A percentile compares a stretch with the other conserved stretches of the same genome.
phyloP scores from a whole-genome alignment of 768 basidiomycete genomes.

The Baorangia bicolor region DNA sequence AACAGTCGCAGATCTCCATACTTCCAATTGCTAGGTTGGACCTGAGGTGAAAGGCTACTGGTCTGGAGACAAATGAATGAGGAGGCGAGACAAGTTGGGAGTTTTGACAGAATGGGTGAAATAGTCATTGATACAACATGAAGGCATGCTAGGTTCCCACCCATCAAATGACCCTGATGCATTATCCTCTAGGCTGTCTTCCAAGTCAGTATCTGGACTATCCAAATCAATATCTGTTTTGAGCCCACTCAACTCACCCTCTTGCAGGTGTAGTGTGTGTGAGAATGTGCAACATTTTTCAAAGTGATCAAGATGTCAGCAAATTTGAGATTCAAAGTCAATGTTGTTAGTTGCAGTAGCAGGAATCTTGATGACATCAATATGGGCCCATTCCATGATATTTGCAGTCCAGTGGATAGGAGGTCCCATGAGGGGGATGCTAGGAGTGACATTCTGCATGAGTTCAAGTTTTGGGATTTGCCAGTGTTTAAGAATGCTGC shows the following conservation, averaged over 20 bases:
- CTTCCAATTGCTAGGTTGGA: slow-evolving; percentile 9
- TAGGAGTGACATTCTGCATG: slow-evolving; percentile 33
- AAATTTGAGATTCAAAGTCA: slow-evolving; percentile 37
- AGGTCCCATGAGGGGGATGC: slow-evolving; percentile 30
- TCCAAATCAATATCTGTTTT: too few species aligned
- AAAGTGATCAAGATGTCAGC: slow-evolving; percentile 26
- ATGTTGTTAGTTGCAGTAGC: slow-evolving; percentile 28
- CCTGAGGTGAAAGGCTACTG: slow-evolving; percentile 26
- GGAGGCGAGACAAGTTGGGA: background rate
- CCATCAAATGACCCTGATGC: too few species aligned
- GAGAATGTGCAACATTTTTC: slow-evolving; percentile 32
- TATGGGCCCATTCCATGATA: slow-evolving; percentile 36
- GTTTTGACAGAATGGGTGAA: background rate
- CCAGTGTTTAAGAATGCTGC: slow-evolving; percentile 33
- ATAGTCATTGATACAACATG: background rate
- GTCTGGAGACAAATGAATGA: slow-evolving; percentile 8
- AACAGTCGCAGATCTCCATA: slow-evolving; percentile 6
- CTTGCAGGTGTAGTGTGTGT: background rate
- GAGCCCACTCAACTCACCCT: background rate
- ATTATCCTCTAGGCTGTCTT: too few species aligned
- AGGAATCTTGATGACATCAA: slow-evolving; percentile 34
- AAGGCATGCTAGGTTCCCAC: too few species aligned
- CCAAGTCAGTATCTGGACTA: too few species aligned
- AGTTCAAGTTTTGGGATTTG: slow-evolving; percentile 44
- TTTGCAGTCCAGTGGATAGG: slow-evolving; percentile 38